Conservation (phyloP, 2,329 filamentous ascomycete genomes). For the Cercospora beticola region DNA sequence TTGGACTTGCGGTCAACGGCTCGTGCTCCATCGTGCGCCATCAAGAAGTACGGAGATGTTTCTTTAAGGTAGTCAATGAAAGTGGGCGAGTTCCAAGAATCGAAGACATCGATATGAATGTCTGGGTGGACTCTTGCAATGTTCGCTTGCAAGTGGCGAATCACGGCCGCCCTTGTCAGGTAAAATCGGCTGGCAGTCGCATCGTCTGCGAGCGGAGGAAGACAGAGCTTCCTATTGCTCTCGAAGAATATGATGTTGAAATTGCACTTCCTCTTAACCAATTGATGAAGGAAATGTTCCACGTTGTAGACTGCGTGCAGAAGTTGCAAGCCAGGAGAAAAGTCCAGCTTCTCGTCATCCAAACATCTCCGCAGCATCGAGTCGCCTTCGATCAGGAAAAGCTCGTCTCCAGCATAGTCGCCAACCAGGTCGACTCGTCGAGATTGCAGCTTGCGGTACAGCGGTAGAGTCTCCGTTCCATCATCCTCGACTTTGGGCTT, state of each 20-base stretch:
- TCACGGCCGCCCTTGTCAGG: constrained; percentile 62
- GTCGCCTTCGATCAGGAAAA: constrained; percentile 72
- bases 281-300: constrained; percentile 62
- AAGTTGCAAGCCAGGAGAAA: constrained; percentile 66
- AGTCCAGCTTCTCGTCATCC: constrained; percentile 62
- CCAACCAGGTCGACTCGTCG: constrained; percentile 65
- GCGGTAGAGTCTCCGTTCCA: constrained; percentile 7
- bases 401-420: constrained; percentile 71
- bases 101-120: constrained; percentile 51
- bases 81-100: constrained; percentile 47
- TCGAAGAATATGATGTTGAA: constrained; percentile 72
- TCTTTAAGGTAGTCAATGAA: constrained; percentile 58
- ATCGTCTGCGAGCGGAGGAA: constrained; percentile 47
- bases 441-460: constrained; percentile 46
- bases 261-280: constrained; percentile 64
- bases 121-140: constrained; percentile 41
- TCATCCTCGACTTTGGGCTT: not conserved
- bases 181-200: constrained; percentile 54
- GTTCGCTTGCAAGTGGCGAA: constrained; percentile 59
- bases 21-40: constrained; percentile 63
- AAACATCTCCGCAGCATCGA: constrained; percentile 67
- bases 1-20: constrained; percentile 28
- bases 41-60: constrained; percentile 63
- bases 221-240: constrained; percentile 55
- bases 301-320: constrained; percentile 69